These are phyloP conservation scores for Solanum chiquidenum DNA, from an alignment of 257 asterid genomes.

Conservation along the genomic window DNA sequence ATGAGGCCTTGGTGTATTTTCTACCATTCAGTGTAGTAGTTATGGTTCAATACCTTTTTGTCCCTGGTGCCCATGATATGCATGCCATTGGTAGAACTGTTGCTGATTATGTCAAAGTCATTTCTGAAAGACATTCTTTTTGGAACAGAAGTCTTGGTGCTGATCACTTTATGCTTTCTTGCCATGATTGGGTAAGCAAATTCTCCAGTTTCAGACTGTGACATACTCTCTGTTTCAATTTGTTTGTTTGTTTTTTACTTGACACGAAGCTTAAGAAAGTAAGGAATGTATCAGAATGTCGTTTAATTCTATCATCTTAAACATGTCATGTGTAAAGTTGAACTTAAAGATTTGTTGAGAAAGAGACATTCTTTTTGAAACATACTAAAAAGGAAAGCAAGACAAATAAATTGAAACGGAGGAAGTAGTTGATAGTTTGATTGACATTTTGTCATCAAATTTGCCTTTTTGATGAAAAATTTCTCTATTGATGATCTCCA, in stretches of 20 bases:
- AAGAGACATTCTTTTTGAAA: background rate
- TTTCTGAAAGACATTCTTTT: constrained; percentile 48
- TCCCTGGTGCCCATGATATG: constrained; percentile 30
- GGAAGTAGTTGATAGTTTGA: background rate
- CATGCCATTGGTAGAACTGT: constrained; percentile 37
- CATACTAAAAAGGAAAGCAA: background rate
- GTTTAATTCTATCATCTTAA: background rate
- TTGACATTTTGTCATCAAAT: background rate
- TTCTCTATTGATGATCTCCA: constrained; percentile 1
- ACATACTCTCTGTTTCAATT: background rate
- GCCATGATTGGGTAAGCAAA: constrained; percentile 77
- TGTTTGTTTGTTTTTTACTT: background rate
- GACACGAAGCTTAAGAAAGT: background rate
- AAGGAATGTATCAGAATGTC: background rate
- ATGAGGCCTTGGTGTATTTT: constrained; percentile 69
- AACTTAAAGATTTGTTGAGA: background rate
- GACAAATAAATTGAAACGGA: background rate
- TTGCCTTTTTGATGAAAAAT: background rate
- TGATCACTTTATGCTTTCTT: constrained; percentile 89
- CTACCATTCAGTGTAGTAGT: constrained; percentile 68
- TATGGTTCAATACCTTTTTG: constrained; percentile 56
- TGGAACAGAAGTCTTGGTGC: constrained; percentile 77
- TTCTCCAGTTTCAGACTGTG: background rate
- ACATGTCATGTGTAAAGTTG: background rate
- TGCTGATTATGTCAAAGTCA: constrained; percentile 48